phyloP scores from a whole-genome alignment of 768 basidiomycete genomes.

The Lentinula sp. region DNA sequence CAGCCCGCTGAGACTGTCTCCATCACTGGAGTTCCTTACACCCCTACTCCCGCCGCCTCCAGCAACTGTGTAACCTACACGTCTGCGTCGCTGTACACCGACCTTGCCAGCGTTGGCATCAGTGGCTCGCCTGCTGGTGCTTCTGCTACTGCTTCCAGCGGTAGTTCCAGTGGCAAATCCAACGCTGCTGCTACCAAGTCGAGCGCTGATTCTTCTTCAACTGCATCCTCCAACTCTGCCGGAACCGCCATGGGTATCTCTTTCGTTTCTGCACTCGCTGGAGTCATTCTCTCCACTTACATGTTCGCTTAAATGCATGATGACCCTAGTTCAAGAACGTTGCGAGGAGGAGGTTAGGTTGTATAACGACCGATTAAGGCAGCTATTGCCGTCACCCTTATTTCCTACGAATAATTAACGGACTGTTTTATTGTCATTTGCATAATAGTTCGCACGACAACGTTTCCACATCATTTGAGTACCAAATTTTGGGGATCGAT shows the following conservation, averaged over 20 bases:
- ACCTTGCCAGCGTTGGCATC: conserved; percentile 6
- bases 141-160: neutral
- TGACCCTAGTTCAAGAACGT: neutral
- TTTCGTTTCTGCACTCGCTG: conserved; percentile 1
- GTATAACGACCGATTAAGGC: neutral
- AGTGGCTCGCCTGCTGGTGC: neutral
- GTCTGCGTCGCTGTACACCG: conserved; percentile 12
- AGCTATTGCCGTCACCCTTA: neutral
- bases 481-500: too few relatives aligned
- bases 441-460: too few relatives aligned
- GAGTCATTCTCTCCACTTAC: neutral
- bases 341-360: neutral
- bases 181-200: neutral
- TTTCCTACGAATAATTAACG: neutral
- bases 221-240: conserved; percentile 1
- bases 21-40: conserved; percentile 17
- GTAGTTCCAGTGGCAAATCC: neutral
- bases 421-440: neutral
- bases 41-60: conserved; percentile 15
- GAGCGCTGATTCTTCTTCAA: neutral
- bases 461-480: too few relatives aligned
- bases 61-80: conserved; percentile 14
- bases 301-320: neutral
- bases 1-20: conserved; percentile 19
- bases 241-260: conserved; percentile 6